A percentile compares a stretch with the other conserved stretches of the same genome.
These are phyloP conservation scores for Boletus vinaceobasis DNA, from an alignment of 768 basidiomycete genomes.

Conservation along the genomic window DNA sequence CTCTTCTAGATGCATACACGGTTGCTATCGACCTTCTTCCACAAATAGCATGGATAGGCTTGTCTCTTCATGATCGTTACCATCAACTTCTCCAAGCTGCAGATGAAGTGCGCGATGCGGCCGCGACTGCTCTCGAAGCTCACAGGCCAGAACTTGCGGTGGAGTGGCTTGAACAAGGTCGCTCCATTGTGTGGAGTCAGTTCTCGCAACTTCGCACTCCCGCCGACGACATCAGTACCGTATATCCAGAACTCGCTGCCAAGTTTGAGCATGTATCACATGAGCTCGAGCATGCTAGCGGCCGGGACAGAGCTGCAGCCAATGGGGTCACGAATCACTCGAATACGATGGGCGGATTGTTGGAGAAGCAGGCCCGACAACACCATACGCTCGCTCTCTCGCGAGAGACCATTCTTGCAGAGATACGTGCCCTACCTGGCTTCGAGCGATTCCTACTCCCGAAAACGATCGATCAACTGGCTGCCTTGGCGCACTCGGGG, in stretches of 20 bases:
- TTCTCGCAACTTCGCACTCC: background rate
- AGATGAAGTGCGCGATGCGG: background rate
- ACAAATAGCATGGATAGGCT: background rate
- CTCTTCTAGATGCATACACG: background rate
- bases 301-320: background rate
- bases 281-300: background rate
- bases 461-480: background rate
- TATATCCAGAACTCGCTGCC: background rate
- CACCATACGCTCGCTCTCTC: background rate
- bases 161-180: background rate
- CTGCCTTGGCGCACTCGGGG: background rate
- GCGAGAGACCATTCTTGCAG: background rate
- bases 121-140: background rate
- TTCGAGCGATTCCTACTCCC: background rate
- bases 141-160: background rate
- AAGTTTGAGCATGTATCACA: background rate
- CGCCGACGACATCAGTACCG: background rate
- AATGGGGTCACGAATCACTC: background rate
- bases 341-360: background rate
- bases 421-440: background rate
- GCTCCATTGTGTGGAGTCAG: background rate
- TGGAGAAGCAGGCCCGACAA: background rate
- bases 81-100: background rate
- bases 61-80: background rate
- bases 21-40: background rate